A percentile compares a stretch with the other conserved stretches of the same genome.
phyloP scores from a whole-genome alignment of 768 basidiomycete species.

The Solioccasus polychromus region DNA sequence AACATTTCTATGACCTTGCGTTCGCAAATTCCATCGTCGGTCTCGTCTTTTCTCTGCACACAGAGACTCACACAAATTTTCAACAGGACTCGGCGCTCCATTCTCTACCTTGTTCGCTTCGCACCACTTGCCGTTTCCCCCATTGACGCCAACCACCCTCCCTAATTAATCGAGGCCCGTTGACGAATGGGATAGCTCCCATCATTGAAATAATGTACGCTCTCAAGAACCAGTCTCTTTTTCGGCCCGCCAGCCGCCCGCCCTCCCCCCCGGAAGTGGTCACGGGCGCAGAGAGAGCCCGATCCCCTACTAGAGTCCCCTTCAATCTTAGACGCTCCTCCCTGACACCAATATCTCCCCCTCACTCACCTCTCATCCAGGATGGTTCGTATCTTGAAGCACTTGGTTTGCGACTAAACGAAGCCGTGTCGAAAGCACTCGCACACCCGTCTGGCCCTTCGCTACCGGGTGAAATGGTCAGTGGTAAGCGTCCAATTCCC shows the following conservation, averaged over 20 bases:
- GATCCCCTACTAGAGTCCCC: conserved; percentile 57
- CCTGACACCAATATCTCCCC: conserved; percentile 30
- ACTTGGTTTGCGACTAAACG: conserved; percentile 73
- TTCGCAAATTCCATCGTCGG: conserved; percentile 33
- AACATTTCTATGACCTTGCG: conserved; percentile 48
- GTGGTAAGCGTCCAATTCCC: conserved; percentile 72
- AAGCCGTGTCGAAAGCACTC: conserved; percentile 76
- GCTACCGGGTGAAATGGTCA: conserved; percentile 48
- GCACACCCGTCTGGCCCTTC: conserved; percentile 60
- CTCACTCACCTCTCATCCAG: conserved; percentile 52
- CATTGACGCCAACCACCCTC: conserved; percentile 74
- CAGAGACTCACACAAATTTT: conserved; percentile 2
- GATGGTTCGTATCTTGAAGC: conserved; percentile 81
- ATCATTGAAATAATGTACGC: conserved; percentile 52
- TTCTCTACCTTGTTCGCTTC: conserved; percentile 49
- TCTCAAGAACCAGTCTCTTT: conserved; percentile 64
- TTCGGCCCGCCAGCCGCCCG: conserved; percentile 60
- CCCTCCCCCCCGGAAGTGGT: conserved; percentile 53
- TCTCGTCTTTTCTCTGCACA: background rate
- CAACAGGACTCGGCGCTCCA: conserved; percentile 25
- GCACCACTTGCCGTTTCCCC: conserved; percentile 57
- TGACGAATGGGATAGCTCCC: conserved; percentile 43
- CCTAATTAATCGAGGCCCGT: conserved; percentile 58
- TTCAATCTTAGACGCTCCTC: conserved; percentile 60
- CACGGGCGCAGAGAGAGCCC: conserved; percentile 42